Evolutionary conservation across 176 grass and related monocot species (phyloP).

Genomic region (Triticum aestivum): IWGSC_CS_RefSeq_v2.1 NC_057798.1:761173379-761173878

Average conservation of each 20-base stretch:
- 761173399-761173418: background rate
- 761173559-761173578: too few species aligned
- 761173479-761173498: background rate
- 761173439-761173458: background rate
- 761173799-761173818: too few species aligned
- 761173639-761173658: conserved; percentile 17
- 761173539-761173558: background rate
- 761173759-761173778: too few species aligned
- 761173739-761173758: too few species aligned
- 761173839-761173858: too few species aligned
- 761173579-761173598: background rate
- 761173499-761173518: background rate
- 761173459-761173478: conserved; percentile 11
- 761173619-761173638: background rate
- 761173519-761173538: background rate
- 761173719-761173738: too few species aligned
- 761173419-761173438: background rate
- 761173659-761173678: background rate
- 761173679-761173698: background rate
- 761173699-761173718: too few species aligned
- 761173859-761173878: too few species aligned
- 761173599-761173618: background rate
- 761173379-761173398: too few species aligned
- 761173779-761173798: too few species aligned
- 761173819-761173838: too few species aligned